phyloP scores from a whole-genome alignment of 768 basidiomycete species.

The Suillus cothurnatus region DNA sequence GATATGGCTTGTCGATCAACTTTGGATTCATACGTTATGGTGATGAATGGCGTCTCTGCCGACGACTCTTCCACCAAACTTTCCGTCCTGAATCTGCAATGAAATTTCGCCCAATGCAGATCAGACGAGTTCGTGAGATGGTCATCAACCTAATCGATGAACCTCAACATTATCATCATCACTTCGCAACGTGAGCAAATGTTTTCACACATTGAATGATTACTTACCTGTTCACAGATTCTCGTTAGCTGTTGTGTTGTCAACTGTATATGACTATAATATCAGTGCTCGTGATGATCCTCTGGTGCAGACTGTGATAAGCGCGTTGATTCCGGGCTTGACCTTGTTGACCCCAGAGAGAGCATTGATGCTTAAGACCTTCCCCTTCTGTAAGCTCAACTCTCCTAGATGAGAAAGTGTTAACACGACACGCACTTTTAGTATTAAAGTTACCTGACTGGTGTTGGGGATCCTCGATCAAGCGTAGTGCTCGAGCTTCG shows the following conservation, averaged over 20 bases:
- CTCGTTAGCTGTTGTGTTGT: constrained; percentile 6
- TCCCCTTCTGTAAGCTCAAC: constrained; percentile 21
- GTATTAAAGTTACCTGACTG: constrained; percentile 16
- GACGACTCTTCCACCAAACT: constrained; percentile 39
- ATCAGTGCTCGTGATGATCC: constrained; percentile 2
- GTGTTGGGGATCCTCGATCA: constrained; percentile 14
- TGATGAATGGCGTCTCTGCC: constrained; percentile 27
- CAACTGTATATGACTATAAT: constrained; percentile 6
- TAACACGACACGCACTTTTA: not conserved
- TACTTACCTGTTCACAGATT: constrained; percentile 13
- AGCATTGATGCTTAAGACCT: not conserved
- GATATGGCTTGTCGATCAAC: constrained; percentile 8
- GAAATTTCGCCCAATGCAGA: constrained; percentile 28
- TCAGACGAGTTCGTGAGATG: constrained; percentile 25
- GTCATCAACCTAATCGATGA: constrained; percentile 27
- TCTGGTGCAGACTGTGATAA: not conserved
- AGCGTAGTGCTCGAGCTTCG: constrained; percentile 9
- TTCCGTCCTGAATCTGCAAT: constrained; percentile 35
- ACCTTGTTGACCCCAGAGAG: constrained; percentile 1
- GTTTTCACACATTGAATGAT: not conserved
- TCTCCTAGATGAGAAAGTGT: not conserved
- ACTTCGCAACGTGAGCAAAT: constrained; percentile 15
- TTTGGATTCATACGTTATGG: constrained; percentile 3
- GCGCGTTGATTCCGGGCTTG: not conserved
- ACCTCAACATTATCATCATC: constrained; percentile 32